Percentiles rank a stretch among this genome's conserved stretches.
These are phyloP conservation scores for Penicillium sp. DNA, from an alignment of 2,329 filamentous ascomycete genomes.

Conservation along the genomic window DNA sequence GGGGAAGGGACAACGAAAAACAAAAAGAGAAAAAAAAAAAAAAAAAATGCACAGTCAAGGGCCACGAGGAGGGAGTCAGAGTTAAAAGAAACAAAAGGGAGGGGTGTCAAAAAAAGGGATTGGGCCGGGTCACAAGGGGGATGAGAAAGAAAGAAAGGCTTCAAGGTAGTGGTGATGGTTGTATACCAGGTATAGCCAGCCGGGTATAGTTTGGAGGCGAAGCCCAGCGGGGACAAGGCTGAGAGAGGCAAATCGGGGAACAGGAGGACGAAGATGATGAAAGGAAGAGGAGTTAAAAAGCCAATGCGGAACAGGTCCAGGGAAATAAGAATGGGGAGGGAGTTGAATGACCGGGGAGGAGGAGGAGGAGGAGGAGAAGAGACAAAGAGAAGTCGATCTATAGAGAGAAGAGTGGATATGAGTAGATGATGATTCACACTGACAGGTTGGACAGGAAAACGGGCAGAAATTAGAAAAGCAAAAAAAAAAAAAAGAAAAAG, in stretches of 20 bases:
- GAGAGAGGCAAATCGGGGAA: neutral
- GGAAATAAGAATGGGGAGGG: neutral
- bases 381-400: slow-evolving; percentile 6
- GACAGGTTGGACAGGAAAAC: neutral
- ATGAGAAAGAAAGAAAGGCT: slow-evolving; percentile 18
- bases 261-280: neutral
- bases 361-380: no score
- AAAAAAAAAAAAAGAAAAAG: neutral
- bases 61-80: slow-evolving; percentile 15
- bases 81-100: neutral
- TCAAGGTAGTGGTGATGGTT: neutral
- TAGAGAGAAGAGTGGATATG: neutral
- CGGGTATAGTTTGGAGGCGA: neutral
- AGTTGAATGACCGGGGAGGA: neutral
- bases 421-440: no score
- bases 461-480: no score
- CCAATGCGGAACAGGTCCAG: neutral
- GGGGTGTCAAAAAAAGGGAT: slow-evolving; percentile 14
- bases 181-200: neutral
- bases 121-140: neutral
- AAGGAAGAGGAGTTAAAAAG: slow-evolving; percentile 1
- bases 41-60: slow-evolving; percentile 14
- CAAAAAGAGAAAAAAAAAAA: slow-evolving; percentile 13
- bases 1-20: neutral
- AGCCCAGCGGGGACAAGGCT: neutral